phyloP scores from a whole-genome alignment of 2,329 filamentous ascomycete genomes.

The Cladosporium phlei region DNA sequence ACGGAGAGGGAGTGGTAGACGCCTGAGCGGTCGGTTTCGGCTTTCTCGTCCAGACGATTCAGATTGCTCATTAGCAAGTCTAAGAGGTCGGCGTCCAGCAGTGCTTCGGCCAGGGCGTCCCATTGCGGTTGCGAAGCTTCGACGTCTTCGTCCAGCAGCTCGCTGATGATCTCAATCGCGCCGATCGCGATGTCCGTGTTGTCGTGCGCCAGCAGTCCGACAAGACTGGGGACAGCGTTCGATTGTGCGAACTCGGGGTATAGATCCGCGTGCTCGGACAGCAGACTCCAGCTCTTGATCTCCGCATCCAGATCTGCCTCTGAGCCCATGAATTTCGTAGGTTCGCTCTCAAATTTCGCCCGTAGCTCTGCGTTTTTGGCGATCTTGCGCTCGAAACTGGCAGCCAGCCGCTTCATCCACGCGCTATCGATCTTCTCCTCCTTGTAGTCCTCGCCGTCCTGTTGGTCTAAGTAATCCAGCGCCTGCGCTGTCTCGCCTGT shows the following conservation, averaged over 20 bases:
- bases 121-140: conserved; percentile 75
- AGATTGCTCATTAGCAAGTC: conserved; percentile 74
- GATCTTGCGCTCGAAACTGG: conserved; percentile 86
- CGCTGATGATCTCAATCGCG: conserved; percentile 80
- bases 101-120: conserved; percentile 64
- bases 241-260: conserved; percentile 75
- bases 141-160: conserved; percentile 91
- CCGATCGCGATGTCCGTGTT: conserved; percentile 96
- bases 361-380: conserved; percentile 85
- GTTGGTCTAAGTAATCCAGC: conserved; percentile 78
- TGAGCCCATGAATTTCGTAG: conserved; percentile 73
- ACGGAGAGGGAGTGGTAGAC: conserved; percentile 81
- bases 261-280: conserved; percentile 79
- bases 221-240: conserved; percentile 66
- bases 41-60: conserved; percentile 67
- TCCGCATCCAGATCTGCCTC: conserved; percentile 88
- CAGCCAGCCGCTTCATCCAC: conserved; percentile 76
- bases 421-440: conserved; percentile 74
- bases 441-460: conserved; percentile 48
- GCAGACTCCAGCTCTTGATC: conserved; percentile 78
- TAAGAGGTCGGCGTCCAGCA: conserved; percentile 63
- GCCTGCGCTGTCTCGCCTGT: conserved; percentile 74
- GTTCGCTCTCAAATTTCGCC: conserved; percentile 75
- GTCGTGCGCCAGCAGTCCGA: conserved; percentile 82
- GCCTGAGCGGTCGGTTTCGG: conserved; percentile 70